A percentile compares a stretch with the other conserved stretches of the same genome.
Conservation (phyloP, 306 rosid species). For the Mimosa pudica region DNA sequence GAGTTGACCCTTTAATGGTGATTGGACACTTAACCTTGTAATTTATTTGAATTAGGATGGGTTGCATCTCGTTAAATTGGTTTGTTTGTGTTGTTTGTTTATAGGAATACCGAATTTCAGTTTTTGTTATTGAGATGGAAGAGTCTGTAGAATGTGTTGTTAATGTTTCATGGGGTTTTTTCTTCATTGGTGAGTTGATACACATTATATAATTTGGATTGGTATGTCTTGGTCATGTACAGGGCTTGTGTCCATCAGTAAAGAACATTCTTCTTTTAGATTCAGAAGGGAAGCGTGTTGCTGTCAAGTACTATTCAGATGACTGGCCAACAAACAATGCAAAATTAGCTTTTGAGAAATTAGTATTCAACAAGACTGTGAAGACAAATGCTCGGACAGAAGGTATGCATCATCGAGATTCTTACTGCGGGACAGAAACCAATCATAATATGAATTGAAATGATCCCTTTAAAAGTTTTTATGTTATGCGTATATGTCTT, state of each 20-base stretch:
- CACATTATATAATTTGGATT: constrained; percentile 20
- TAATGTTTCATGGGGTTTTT: neutral
- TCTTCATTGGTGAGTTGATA: neutral
- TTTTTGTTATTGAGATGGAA: neutral
- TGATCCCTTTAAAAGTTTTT: constrained; percentile 9
- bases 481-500: constrained; percentile 16
- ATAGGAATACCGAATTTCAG: neutral
- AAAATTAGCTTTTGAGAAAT: constrained; percentile 87
- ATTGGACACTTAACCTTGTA: constrained; percentile 14
- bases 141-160: neutral
- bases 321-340: constrained; percentile 91
- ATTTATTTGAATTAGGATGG: neutral
- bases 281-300: constrained; percentile 97
- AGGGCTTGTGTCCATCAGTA: constrained; percentile 81
- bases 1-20: neutral
- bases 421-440: neutral
- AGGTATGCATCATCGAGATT: constrained; percentile 51
- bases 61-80: neutral
- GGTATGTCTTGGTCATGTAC: constrained; percentile 8
- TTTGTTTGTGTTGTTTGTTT: neutral
- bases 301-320: constrained; percentile 89
- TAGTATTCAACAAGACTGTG: constrained; percentile 74
- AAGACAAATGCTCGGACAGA: constrained; percentile 91
- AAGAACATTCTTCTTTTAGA: constrained; percentile 92
- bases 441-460: constrained; percentile 33